Evolutionary conservation across 208 protist genomes (phyloP), one percentile per base, ranked within the genome.

Genomic region (Leishmania braziliensis): DNA sequence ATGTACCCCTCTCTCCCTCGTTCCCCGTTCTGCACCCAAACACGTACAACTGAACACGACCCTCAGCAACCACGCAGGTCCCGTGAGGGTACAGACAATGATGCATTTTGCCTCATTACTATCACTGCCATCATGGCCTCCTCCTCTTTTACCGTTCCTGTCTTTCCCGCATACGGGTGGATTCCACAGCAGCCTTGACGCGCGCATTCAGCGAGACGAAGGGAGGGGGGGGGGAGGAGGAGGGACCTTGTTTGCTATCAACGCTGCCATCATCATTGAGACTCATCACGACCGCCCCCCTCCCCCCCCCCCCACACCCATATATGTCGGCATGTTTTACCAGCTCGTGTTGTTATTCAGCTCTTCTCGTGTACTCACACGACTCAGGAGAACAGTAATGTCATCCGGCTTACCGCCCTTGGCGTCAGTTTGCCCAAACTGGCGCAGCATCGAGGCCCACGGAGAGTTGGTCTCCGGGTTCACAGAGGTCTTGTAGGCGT

Each of bases 331-430:
- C 5, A 16, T 26, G 1, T 8, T 43, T 87, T 86, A 97, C 92
- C 92, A 95, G 14, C 84, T 73, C 39, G 79, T 86, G 76, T 84
- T 90, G 54, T 91, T 83, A 78, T 87, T 93, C 77, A 97, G 81
- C 79, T 92, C 87, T 85, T 95, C 92, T 60, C 96, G 92, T 5
- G 90, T 93, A 79, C 87, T 92, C 46, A 98, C 95, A 53, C 94
- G 93, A 77, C 91, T 92, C 29, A 98, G 85, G 23, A 98, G 81
- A 23, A 98, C 83, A 18, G 96, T 98, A 68, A 98, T 96, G 75
- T 98, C 96, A 66, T 98, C 96, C 69, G 87, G 68, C 90, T 98
- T 98, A 29, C 96, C 96, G 54, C 96, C 96, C 81, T 89, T 91
- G 54, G 92, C 92, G 51, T 95, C 86, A 5, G 71, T 79, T 33